Percentiles rank a stretch among this genome's conserved stretches.
These are phyloP conservation scores for Phytopythium aichiense DNA, from an alignment of 352 stramenopile species.

Conservation along the genomic window DNA sequence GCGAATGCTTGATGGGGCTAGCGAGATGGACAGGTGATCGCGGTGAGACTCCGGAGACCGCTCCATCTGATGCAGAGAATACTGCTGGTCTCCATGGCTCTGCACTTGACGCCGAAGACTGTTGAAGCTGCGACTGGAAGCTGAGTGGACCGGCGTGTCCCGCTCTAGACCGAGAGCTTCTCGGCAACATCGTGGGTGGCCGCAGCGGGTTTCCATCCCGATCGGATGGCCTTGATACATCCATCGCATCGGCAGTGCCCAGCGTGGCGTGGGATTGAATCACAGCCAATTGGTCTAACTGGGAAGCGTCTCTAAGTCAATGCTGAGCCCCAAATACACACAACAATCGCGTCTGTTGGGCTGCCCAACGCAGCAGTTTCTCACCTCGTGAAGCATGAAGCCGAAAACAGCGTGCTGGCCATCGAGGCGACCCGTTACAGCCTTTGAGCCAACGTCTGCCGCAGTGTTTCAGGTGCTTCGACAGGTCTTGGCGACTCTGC, in stretches of 20 bases:
- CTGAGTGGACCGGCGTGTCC: background rate
- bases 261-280: background rate
- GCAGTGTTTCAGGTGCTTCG: background rate
- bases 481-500: background rate
- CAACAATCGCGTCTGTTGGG: background rate
- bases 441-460: background rate
- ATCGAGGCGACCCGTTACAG: background rate
- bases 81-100: background rate
- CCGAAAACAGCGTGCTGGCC: background rate
- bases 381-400: background rate
- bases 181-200: background rate
- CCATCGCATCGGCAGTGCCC: background rate
- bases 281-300: background rate
- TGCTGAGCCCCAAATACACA: background rate
- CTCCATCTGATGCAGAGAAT: background rate
- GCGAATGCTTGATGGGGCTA: background rate
- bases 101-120: background rate
- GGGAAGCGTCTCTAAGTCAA: background rate
- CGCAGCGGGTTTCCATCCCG: background rate
- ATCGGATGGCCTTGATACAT: background rate
- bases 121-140: slow-evolving; percentile 1
- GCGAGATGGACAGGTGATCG: background rate
- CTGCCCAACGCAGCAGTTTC: background rate
- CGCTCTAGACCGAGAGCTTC: slow-evolving; percentile 3
- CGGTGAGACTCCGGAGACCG: background rate